Evolutionary conservation across 345 rosid species (phyloP).

Genomic region (Excoecaria cochinchinensis): DNA sequence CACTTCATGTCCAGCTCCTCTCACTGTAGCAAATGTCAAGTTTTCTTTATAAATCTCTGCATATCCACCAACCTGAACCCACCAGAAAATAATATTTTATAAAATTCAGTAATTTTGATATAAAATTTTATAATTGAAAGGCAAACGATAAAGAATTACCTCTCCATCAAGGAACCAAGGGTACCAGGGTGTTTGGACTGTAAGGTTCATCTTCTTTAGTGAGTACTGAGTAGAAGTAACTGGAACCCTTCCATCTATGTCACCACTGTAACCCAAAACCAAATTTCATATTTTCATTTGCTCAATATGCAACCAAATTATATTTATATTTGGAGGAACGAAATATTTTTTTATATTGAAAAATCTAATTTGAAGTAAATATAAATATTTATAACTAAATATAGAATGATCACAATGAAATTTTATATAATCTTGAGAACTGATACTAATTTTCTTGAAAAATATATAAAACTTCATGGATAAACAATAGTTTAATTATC

Average conservation of each 20-base stretch:
- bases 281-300: no score
- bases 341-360: no score
- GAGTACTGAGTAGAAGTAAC: constrained; percentile 78
- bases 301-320: no score
- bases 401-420: no score
- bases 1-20: constrained; percentile 92
- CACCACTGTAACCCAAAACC: constrained; percentile 57
- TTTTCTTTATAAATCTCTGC: constrained; percentile 64
- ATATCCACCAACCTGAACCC: constrained; percentile 65
- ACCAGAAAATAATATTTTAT: not conserved
- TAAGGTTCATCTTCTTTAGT: constrained; percentile 54
- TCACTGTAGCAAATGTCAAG: constrained; percentile 68
- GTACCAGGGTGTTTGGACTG: constrained; percentile 57
- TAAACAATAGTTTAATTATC: no score
- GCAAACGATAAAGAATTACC: constrained; percentile 24
- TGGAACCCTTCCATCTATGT: constrained; percentile 82
- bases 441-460: no score
- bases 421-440: no score
- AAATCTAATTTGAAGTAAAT: no score
- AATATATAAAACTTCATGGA: no score
- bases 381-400: no score
- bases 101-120: not conserved
- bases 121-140: not conserved
- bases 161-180: constrained; percentile 66
- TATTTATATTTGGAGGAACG: no score